phyloP scores from a whole-genome alignment of 176 grass and related monocot genomes.

The Bromus sterilis region DNA sequence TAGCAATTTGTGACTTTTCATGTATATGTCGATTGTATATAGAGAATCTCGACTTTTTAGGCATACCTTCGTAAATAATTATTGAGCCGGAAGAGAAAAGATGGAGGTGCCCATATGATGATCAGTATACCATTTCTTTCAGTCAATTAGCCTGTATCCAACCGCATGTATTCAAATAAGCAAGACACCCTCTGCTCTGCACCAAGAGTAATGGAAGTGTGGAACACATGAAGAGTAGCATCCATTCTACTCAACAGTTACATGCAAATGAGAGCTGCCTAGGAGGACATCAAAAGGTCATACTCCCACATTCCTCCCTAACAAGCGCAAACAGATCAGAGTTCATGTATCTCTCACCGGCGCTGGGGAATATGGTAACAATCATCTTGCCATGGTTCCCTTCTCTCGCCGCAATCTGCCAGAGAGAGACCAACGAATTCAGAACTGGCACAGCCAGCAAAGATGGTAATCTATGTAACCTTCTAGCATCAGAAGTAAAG shows the following conservation, averaged over 20 bases:
- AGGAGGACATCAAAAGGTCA: conserved; percentile 43
- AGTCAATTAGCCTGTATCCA: background rate
- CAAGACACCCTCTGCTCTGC: background rate
- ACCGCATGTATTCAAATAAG: background rate
- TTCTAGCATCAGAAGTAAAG: background rate
- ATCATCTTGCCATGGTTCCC: conserved; percentile 70
- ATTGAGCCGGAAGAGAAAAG: background rate
- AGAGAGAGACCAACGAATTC: background rate
- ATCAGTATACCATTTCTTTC: background rate
- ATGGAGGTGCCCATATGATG: background rate
- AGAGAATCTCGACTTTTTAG: background rate
- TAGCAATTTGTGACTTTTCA: background rate
- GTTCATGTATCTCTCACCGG: conserved; percentile 59
- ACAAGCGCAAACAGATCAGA: conserved; percentile 48
- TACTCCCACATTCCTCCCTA: conserved; percentile 57
- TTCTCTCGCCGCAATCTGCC: conserved; percentile 43
- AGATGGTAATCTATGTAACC: background rate
- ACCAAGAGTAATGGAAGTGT: background rate
- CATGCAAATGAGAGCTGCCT: background rate
- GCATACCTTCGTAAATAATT: background rate
- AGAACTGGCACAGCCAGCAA: background rate
- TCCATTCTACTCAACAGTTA: background rate
- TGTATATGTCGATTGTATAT: background rate
- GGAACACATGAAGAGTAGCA: background rate
- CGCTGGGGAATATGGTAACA: conserved; percentile 60